phyloP scores from a whole-genome alignment of 2,329 filamentous ascomycete species.

The Tolypocladium inflatum region DNA sequence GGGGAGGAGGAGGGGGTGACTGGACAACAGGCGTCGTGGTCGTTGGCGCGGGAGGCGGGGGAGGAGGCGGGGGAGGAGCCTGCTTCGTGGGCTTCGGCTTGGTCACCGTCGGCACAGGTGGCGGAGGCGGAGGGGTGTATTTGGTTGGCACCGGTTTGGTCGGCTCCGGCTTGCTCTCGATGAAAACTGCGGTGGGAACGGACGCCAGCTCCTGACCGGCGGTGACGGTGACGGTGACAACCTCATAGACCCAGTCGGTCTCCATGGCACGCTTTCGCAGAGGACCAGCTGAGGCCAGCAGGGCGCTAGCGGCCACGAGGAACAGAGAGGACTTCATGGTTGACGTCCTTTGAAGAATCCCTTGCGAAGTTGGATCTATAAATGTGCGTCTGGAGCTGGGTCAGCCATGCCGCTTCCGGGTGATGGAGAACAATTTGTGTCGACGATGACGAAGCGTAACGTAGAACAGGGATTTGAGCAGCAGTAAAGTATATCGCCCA shows the following conservation, averaged over 20 bases:
- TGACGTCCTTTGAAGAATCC: constrained; percentile 1
- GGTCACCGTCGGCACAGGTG: not conserved
- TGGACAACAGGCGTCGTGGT: not conserved
- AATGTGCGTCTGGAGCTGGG: not conserved
- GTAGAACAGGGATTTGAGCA: not conserved
- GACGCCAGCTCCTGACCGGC: constrained; percentile 14
- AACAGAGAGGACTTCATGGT: constrained; percentile 42
- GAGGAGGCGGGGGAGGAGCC: not conserved
- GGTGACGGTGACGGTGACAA: constrained; percentile 36
- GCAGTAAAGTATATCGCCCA: not conserved
- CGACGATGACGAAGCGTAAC: not conserved
- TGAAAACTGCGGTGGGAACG: not conserved
- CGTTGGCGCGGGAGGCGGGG: not conserved
- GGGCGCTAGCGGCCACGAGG: constrained; percentile 34
- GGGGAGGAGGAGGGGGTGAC: constrained; percentile 12
- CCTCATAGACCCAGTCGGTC: constrained; percentile 30
- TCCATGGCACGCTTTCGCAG: constrained; percentile 29
- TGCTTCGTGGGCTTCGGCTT: not conserved
- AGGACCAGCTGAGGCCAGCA: constrained; percentile 35
- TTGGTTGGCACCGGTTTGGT: not conserved
- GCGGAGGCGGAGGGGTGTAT: not conserved
- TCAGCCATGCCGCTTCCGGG: not conserved
- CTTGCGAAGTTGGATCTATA: not conserved
- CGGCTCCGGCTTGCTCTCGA: constrained; percentile 5
- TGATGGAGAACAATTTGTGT: not conserved